Evolutionary conservation across 768 basidiomycete species (phyloP), one percentile per base, ranked within the genome.

Genomic region (Rubroboletus satanas): DNA sequence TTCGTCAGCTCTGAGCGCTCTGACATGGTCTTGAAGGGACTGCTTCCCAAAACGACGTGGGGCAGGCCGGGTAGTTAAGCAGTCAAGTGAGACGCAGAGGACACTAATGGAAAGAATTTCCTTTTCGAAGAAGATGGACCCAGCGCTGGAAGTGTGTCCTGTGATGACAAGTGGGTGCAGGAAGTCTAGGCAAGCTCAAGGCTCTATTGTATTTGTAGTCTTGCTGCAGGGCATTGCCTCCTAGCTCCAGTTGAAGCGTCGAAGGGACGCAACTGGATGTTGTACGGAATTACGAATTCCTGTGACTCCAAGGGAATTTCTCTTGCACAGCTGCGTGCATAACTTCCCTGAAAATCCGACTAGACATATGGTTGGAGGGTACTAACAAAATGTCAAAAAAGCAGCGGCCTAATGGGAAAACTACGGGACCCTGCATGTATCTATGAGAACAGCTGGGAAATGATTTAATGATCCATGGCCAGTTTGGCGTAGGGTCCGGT

Each of bases 21-120:
- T 51, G 56, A 14, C 59, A 67, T 63, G 44, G 12, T 50, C n/a
- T 7, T n/a, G 46, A 28, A 21, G 29, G 52, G 21, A 4, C 10
- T 39, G 35, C n/a, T 53, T 14, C 15, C 49, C 9, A 10, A 36
- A 9, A 28, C 36, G 15, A 37, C 12, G 8, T 7, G 33, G 7
- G 45, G n/a, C 11, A 26, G 10, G 31, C 12, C 4, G 18, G 28
- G n/a, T 18, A 44, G 56, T 53, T 55, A 45, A 37, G n/a, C 31
- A 12, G 17, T 11, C 5, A 1, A 1, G n/a, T 18, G 10, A 46
- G 31, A 17, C 52, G 51, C 61, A 10, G n/a, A 33, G 8, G 43
- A 51, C 38, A 49, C 32, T 21, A 28, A 48, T 15, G 26, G 48
- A n/a, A 26, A 18, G 10, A 29, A 35, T 2, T 29, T 37, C 28